Evolutionary conservation across 2,329 filamentous ascomycete genomes (phyloP).

Genomic region (Fusarium incarnatum): DNA sequence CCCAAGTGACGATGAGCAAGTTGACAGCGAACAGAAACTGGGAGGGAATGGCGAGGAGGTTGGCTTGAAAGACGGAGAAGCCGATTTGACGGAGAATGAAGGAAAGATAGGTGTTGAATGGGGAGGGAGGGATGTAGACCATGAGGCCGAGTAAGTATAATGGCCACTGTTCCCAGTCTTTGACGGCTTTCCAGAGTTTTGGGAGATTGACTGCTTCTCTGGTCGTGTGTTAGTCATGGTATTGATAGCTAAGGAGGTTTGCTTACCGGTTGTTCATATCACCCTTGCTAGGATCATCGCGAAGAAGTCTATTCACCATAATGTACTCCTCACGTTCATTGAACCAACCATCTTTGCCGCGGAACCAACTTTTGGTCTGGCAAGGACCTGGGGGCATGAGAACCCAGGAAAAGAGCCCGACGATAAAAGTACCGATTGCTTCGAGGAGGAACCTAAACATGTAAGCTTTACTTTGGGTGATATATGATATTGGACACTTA

Average conservation of each 20-base stretch:
- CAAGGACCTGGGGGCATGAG: conserved; percentile 60
- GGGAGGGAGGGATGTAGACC: conserved; percentile 56
- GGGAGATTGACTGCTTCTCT: conserved; percentile 49
- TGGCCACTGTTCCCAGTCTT: conserved; percentile 71
- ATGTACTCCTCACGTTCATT: conserved; percentile 70
- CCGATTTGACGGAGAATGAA: conserved; percentile 58
- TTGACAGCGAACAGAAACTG: conserved; percentile 60
- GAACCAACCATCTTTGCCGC: conserved; percentile 71
- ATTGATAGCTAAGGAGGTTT: accelerated
- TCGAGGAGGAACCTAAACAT: conserved; percentile 62
- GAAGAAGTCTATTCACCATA: conserved; percentile 68
- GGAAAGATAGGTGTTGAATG: conserved; percentile 59
- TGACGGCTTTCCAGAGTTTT: conserved; percentile 62
- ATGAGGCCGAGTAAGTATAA: conserved; percentile 61
- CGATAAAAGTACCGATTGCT: conserved; percentile 55
- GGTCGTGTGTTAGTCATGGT: conserved; percentile 44
- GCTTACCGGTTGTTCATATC: conserved; percentile 68
- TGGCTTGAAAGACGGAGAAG: conserved; percentile 59
- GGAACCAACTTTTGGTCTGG: conserved; percentile 66
- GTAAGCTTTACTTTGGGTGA: neutral
- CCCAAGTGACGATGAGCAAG: conserved; percentile 59
- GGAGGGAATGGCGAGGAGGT: conserved; percentile 59
- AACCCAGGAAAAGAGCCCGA: conserved; percentile 58
- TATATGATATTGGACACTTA: conserved; percentile 27
- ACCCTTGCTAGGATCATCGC: conserved; percentile 71